Evolutionary conservation across 306 rosid genomes (phyloP), one percentile per base, ranked within the genome.

Genomic region (Prunus kanzakura): DNA sequence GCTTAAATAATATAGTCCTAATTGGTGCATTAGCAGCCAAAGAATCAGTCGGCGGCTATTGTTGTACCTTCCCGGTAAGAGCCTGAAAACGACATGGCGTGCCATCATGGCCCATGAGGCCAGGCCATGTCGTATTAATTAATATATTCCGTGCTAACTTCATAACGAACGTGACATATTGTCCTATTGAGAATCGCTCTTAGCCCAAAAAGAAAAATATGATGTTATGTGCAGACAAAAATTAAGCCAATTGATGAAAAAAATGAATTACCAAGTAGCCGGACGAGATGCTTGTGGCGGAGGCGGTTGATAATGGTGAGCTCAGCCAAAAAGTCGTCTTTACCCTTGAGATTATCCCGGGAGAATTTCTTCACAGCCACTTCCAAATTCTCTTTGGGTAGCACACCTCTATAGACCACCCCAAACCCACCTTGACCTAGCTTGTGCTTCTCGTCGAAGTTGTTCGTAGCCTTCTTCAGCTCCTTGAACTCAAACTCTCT

Each of bases 391-490:
- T 85, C 95, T 54, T 80, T 84, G 0, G 77, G 76, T 14, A 91
- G 75, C 3, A 49, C 70, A 2, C 91, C 97, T 67, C 82, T 81
- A 16, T 83, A 89, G 1, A 91, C 97, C 49, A 91, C 89, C 6
- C 97, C 97, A 54, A 72, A 91, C 4, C 97, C 95, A 45, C 97
- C 97, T 11, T 91, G 81, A 4, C 97, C 97, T 12, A 91, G 50
- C 64, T 88, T 91, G 8, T 64, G 57, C 77, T 73, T 91, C 0
- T 85, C 88, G 51, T 88, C 89, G 54, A 91, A 91, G 70, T 84
- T 87, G 61, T 81, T 83, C 0, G 97, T 91, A 0, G 97, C 97
- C 70, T 86, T 89, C 85, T 85, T 89, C 79, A 91, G n/a, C 20
- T 91, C 97, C 18, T 76, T 72, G 61, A 30, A 88, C 2, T 32